phyloP scores from a whole-genome alignment of 306 rosid species.

The Cucurbita moschata region DNA sequence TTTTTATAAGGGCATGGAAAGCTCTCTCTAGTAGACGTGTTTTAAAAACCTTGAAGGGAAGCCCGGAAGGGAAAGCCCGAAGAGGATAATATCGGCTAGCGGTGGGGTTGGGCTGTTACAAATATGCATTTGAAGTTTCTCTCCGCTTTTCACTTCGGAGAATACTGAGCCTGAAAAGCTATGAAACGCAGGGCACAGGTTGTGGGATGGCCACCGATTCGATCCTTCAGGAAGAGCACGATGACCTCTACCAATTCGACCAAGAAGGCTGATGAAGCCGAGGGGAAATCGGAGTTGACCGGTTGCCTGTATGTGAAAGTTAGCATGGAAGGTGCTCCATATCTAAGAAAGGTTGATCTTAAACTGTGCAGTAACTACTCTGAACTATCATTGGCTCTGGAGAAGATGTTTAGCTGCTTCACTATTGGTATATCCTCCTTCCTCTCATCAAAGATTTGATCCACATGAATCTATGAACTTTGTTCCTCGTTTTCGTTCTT shows the following conservation, averaged over 20 bases:
- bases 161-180: background rate
- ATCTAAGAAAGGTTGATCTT: conserved; percentile 83
- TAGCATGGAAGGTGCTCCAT: conserved; percentile 99
- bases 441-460: background rate
- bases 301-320: conserved; percentile 78
- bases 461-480: background rate
- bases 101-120: no score
- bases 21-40: no score
- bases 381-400: conserved; percentile 76
- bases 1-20: no score
- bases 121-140: background rate
- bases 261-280: conserved; percentile 49
- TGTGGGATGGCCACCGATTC: conserved; percentile 99
- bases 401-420: conserved; percentile 94
- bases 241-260: conserved; percentile 51
- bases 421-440: conserved; percentile 45
- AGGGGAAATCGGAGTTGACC: conserved; percentile 34
- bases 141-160: background rate
- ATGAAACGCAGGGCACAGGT: conserved; percentile 68
- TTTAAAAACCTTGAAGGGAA: no score
- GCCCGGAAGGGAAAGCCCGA: no score
- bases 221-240: conserved; percentile 74
- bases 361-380: conserved; percentile 49
- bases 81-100: no score
- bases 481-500: background rate